phyloP scores from a whole-genome alignment of 495 filamentous ascomycete species.

The Penicillium lagena region DNA sequence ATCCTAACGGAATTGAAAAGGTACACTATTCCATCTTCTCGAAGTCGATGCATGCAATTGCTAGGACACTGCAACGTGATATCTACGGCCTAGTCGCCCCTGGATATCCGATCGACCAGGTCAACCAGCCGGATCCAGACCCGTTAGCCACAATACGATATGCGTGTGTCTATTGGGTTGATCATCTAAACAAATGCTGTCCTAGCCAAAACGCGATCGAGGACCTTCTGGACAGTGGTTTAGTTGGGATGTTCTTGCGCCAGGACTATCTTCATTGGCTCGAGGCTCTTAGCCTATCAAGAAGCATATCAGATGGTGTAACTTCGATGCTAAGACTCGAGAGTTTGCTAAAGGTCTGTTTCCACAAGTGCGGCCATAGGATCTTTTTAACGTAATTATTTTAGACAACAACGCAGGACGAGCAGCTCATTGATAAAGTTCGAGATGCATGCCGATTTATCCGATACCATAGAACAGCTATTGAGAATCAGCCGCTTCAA shows the following conservation, averaged over 20 bases:
- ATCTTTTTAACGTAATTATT: not conserved
- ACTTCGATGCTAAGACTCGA: not conserved
- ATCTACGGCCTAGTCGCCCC: conserved; percentile 11
- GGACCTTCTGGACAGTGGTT: not conserved
- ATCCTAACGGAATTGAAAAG: conserved; percentile 7
- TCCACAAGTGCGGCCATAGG: not conserved
- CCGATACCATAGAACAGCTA: conserved; percentile 2
- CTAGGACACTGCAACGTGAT: conserved; percentile 7
- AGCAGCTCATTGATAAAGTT: not conserved
- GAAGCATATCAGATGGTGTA: not conserved
- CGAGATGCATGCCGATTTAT: conserved; percentile 6
- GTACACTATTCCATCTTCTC: conserved; percentile 22
- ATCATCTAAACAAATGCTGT: conserved; percentile 20
- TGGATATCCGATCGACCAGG: conserved; percentile 1
- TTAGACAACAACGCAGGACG: not conserved
- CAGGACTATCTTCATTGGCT: conserved; percentile 31
- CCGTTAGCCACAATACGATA: conserved; percentile 17
- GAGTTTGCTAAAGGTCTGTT: not conserved
- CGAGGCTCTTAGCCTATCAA: conserved; percentile 23
- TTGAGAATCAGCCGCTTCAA: conserved; percentile 19
- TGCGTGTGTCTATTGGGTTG: conserved; percentile 32
- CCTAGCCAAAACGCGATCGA: not conserved
- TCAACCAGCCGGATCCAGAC: conserved; percentile 1
- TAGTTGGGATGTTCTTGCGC: conserved; percentile 11
- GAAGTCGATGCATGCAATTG: conserved; percentile 16